A percentile compares a stretch with the other conserved stretches of the same genome.
Evolutionary conservation across 208 protist genomes (phyloP).

Genomic region (Acanthamoeba sp.): DNA sequence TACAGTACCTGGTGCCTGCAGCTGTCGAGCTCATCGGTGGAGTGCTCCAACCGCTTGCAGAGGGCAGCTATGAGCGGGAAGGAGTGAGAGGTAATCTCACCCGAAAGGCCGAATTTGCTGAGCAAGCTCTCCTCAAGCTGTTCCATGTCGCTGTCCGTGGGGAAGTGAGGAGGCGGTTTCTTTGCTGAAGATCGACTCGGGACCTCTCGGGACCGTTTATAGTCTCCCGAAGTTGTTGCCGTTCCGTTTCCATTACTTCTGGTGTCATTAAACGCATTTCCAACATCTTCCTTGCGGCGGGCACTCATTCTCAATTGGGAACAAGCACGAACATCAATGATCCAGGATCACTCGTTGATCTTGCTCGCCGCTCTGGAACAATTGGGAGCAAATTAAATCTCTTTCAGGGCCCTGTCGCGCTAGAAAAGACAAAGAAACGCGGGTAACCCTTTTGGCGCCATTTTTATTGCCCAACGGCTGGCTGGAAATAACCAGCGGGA

Average conservation of each 20-base stretch:
- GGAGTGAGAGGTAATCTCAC: neutral
- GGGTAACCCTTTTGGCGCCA: neutral
- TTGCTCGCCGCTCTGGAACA: neutral
- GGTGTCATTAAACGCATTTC: neutral
- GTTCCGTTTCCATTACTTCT: neutral
- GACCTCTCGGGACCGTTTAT: constrained; percentile 2
- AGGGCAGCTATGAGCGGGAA: constrained; percentile 28
- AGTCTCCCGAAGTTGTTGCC: neutral
- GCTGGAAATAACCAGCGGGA: neutral
- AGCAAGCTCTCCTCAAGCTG: constrained; percentile 8
- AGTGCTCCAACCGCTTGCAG: neutral
- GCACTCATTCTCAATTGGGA: neutral
- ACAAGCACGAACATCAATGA: neutral
- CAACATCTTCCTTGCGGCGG: constrained; percentile 12
- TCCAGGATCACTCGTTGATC: no score
- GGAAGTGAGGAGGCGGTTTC: neutral
- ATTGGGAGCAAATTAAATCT: neutral
- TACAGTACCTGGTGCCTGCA: constrained; percentile 51
- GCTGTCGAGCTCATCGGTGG: constrained; percentile 7
- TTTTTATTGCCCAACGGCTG: neutral
- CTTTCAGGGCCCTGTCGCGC: neutral
- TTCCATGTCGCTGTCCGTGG: constrained; percentile 15
- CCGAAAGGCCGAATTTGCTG: constrained; percentile 47
- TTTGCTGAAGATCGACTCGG: neutral
- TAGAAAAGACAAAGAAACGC: neutral